Evolutionary conservation across 495 filamentous ascomycete genomes (phyloP).

Genomic region (Penicillium bovifimosum): DNA sequence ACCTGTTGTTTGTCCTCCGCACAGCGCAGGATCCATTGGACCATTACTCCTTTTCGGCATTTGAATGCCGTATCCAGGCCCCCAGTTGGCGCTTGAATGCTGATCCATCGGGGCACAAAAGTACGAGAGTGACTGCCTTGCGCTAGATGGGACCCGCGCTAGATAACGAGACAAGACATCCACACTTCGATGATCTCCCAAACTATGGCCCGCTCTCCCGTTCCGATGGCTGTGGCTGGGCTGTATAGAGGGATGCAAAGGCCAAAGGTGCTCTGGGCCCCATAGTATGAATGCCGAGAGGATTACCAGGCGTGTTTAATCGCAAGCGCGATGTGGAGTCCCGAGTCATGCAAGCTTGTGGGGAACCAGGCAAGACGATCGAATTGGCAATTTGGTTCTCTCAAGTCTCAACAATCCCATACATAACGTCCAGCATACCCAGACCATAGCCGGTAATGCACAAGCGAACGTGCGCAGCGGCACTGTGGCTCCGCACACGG

Average conservation of each 20-base stretch:
- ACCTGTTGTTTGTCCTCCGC: background rate
- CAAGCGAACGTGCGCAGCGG: background rate
- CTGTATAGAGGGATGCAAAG: background rate
- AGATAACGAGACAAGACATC: background rate
- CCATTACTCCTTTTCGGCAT: background rate
- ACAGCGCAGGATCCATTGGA: background rate
- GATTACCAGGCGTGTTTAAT: background rate
- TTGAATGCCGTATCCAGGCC: background rate
- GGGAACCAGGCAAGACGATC: background rate
- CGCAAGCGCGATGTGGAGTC: background rate
- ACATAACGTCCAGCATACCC: background rate
- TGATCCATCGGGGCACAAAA: background rate
- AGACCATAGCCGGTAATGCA: too few species aligned
- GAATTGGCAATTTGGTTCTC: background rate
- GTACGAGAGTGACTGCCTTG: background rate
- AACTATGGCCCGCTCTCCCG: background rate
- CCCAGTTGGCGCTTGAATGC: background rate
- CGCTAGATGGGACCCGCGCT: too few species aligned
- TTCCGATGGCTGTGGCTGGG: background rate
- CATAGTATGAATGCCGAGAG: background rate
- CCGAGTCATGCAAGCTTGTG: background rate
- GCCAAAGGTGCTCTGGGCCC: background rate
- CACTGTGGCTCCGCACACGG: slow-evolving; percentile 1
- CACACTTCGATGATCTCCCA: background rate
- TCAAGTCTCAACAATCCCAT: background rate